Conservation (phyloP, 768 basidiomycete species). For the Trametes punicea region DNA sequence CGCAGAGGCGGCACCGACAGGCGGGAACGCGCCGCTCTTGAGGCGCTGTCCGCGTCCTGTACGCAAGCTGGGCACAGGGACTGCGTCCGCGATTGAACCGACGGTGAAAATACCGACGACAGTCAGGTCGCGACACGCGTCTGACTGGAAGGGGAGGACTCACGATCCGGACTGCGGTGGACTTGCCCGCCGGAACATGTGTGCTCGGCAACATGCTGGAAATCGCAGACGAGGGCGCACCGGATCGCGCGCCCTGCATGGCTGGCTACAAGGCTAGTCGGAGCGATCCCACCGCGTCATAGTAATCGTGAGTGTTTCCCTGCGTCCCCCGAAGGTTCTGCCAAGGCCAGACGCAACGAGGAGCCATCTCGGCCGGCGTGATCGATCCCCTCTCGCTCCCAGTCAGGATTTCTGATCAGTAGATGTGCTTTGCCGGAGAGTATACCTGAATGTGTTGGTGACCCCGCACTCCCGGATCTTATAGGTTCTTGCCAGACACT, state of each 20-base stretch:
- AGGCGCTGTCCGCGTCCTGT: conserved; percentile 31
- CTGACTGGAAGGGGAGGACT: conserved; percentile 34
- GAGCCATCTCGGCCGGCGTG: too few species aligned
- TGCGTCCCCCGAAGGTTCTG: too few species aligned
- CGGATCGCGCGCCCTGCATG: conserved; percentile 31
- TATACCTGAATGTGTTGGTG: too few species aligned
- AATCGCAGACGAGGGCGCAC: conserved; percentile 17
- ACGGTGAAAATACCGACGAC: conserved; percentile 33
- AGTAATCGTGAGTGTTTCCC: too few species aligned
- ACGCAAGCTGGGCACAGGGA: conserved; percentile 30
- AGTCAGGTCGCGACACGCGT: conserved; percentile 35
- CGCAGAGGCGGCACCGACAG: conserved; percentile 23
- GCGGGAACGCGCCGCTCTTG: conserved; percentile 26
- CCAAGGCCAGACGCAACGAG: conserved; percentile 18
- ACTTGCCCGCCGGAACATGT: conserved; percentile 31
- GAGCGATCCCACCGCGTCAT: too few species aligned
- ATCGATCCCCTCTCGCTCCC: too few species aligned
- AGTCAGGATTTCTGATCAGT: too few species aligned
- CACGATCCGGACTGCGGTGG: conserved; percentile 18
- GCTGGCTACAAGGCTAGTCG: conserved; percentile 31
- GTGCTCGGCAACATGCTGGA: conserved; percentile 32
- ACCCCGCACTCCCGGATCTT: too few species aligned
- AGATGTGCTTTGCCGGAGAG: too few species aligned
- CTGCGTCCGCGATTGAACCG: conserved; percentile 24
- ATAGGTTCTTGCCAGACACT: too few species aligned